Base-by-base conservation (phyloP, 768 basidiomycete species). In the Xerocomus spinulosus region DNA sequence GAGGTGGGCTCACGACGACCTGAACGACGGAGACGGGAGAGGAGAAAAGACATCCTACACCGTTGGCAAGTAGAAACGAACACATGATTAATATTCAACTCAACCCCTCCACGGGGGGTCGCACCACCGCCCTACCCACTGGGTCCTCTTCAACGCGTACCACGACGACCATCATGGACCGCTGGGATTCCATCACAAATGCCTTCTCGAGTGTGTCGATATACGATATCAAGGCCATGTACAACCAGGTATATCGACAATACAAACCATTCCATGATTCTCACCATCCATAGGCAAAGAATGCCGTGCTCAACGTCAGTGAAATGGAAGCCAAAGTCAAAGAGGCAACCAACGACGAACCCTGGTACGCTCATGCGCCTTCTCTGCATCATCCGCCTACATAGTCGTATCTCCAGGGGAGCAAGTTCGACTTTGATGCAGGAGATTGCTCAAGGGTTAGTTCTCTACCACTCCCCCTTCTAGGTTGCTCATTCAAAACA, bases 381-480 rank as follows among this genome's bases (percentile, higher is more conserved):
- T 21, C 5, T 12, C 42, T 20, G 9, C 9, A 26, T n/a, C 18
- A 28, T 34, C 13, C 8, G 3, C 26, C 12, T 43, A 58, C 38
- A 56, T 46, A 38, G 21, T 14, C 34, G 24, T n/a, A 14, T 42
- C 44, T 40, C 50, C 56, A 96, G 94, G 95, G 95, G 96, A 15
- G 95, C 95, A 50, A 93, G 90, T 63, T 96, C 94, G 41, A 94
- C 93, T 21, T 70, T 98, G 68, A 98, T 98, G 96, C 89, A 92
- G 64, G 93, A 98, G 58, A 98, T 99, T 55, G 93, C 96, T 12
- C 87, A 92, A 78, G 92, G 89, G 94, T 95, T 55, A 58, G 85
- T 74, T 7, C 49, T 20, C 40, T 35, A 36, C 24, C 36, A 28
- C 28, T 40, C 25, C 45, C 21, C 20, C 23, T 47, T 34, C 48